Evolutionary conservation across 2,329 filamentous ascomycete species (phyloP).

Genomic region (Pyricularia pennisetigena): DNA sequence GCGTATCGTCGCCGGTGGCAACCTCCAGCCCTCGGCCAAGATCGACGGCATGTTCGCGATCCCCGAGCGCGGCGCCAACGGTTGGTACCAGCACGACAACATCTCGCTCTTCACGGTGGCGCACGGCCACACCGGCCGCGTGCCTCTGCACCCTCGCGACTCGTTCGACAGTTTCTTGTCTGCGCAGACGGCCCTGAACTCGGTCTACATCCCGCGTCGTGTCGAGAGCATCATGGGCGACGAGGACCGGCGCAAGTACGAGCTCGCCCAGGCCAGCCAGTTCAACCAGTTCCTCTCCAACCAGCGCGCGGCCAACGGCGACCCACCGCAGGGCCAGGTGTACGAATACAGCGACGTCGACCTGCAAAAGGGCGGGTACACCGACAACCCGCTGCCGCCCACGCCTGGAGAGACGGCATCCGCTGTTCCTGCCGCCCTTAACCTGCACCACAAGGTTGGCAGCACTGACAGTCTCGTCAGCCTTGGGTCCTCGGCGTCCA

Average conservation of each 20-base stretch:
- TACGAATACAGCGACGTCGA: conserved; percentile 39
- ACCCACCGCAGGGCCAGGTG: conserved; percentile 30
- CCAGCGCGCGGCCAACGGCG: conserved; percentile 10
- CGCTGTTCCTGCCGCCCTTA: neutral
- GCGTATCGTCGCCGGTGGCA: conserved; percentile 31
- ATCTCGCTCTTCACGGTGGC: conserved; percentile 47
- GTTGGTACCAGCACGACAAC: conserved; percentile 60
- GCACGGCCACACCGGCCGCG: conserved; percentile 27
- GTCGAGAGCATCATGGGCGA: conserved; percentile 71
- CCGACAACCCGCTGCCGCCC: conserved; percentile 22
- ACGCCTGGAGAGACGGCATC: conserved; percentile 5
- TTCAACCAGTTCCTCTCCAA: conserved; percentile 22
- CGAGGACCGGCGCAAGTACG: conserved; percentile 66
- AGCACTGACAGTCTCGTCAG: conserved; percentile 16
- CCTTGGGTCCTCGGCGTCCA: conserved; percentile 1
- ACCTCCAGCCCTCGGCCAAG: conserved; percentile 59
- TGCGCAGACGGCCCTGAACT: conserved; percentile 43
- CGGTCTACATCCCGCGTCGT: conserved; percentile 55
- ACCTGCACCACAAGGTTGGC: conserved; percentile 12
- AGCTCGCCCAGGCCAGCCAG: conserved; percentile 53
- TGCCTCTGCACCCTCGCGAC: conserved; percentile 42
- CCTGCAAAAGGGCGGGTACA: conserved; percentile 28
- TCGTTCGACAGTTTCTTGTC: conserved; percentile 61
- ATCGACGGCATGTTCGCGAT: conserved; percentile 73
- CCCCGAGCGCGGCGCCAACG: conserved; percentile 55